phyloP scores from a whole-genome alignment of 192 early-diverging fungal species.

The Lobosporangium transversale region DNA sequence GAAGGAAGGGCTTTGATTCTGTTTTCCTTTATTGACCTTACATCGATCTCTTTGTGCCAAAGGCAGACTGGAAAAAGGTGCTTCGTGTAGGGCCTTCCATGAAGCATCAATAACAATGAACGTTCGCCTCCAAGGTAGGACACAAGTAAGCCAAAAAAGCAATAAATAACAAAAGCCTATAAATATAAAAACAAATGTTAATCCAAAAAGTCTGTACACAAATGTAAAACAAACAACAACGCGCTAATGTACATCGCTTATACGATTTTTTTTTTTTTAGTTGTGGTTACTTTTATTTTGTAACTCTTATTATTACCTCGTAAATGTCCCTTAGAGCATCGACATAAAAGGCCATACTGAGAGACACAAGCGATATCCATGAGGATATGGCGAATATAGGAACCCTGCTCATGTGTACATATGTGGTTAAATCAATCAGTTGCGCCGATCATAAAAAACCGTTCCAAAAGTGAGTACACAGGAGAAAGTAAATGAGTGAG shows the following conservation, averaged over 20 bases:
- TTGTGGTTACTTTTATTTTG: too few relatives aligned
- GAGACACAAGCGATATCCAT: slow-evolving; percentile 78
- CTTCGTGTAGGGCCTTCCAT: slow-evolving; percentile 73
- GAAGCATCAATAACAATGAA: slow-evolving; percentile 78
- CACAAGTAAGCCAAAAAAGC: slow-evolving; percentile 88
- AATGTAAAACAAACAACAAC: too few relatives aligned
- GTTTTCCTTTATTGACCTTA: too few relatives aligned
- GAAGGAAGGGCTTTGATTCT: too few relatives aligned
- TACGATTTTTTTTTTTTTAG: too few relatives aligned
- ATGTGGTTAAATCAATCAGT: neutral
- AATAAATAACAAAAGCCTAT: slow-evolving; percentile 91
- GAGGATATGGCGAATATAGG: slow-evolving; percentile 78
- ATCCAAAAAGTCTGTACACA: too few relatives aligned
- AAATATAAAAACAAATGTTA: too few relatives aligned
- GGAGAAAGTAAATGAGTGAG: neutral
- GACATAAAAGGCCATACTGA: slow-evolving; percentile 80
- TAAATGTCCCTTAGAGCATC: slow-evolving; percentile 78
- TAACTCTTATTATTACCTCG: too few relatives aligned
- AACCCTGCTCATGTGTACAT: slow-evolving; percentile 9
- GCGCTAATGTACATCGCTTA: too few relatives aligned
- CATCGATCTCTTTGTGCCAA: slow-evolving; percentile 76
- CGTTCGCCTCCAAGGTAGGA: slow-evolving; percentile 91
- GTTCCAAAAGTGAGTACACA: neutral
- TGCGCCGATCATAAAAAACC: neutral
- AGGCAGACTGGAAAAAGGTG: slow-evolving; percentile 85